Base-by-base conservation (phyloP, 179 eudicot genomes). In the Drosera spatulata region DNA sequence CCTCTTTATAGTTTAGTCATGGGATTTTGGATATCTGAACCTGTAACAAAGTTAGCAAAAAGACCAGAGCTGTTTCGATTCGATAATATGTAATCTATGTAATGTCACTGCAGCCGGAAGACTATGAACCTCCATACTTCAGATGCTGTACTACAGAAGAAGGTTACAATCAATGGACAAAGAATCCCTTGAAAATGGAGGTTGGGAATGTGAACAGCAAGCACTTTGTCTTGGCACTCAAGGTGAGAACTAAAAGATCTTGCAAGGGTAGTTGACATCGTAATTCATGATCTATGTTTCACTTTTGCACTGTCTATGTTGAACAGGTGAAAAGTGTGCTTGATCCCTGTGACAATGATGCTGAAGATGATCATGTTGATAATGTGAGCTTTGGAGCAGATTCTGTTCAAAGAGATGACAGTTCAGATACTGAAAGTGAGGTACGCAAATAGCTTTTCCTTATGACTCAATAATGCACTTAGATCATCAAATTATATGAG, bases 201-300 rank as follows among this genome's bases (percentile, higher is more conserved):
- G 93, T 89, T 66, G 97, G 97, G 55, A 89, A 93, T 81, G 97
- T 89, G 69, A 86, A 93, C 77, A 93, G 95, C 86, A 89, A 93
- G 71, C 95, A 93, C 71, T 81, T 89, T 70, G 80, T 86, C 22
- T 74, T 93, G 68, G 85, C 95, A 55, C 85, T 93, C 41, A 89
- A 89, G 91, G 97, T 86, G 58, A 75, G 57, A 45, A 15, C 11
- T n/a, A 33, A 53, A 40, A 41, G 7, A 4, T 38, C 14, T 14
- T 4, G 33, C 33, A 22, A 22, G 33, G 33, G 33, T 22, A 22
- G 33, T 22, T 22, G 33, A 1, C 33, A 22, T 22, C 33, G 33
- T 22, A 22, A 22, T 22, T 22, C 33, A 22, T 22, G 33, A 22
- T 22, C 33, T 22, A 22, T n/a, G n/a, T n/a, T n/a, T n/a, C n/a